Evolutionary conservation across 805 yeast species (phyloP), one percentile per base, ranked within the genome.

Genomic region (Lipomyces anomalus): DNA sequence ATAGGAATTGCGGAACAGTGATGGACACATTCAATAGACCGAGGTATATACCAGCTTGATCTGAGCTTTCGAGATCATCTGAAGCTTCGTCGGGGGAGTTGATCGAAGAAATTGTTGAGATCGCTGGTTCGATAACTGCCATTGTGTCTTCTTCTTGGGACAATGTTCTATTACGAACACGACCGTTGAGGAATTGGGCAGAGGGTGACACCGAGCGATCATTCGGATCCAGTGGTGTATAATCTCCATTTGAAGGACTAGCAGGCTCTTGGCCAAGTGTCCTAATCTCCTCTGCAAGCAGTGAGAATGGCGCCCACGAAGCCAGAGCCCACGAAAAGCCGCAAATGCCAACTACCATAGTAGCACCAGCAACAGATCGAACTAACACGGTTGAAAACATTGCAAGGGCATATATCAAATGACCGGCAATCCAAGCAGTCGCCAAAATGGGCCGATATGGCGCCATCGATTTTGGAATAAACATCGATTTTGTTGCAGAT

Each of bases 11-110:
- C 6, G 71, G 72, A 6, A 66, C 43, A 5, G 69, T 66, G 39
- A 67, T 56, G 5, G 70, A 64, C 4, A 65, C 64, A 43, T 67
- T 67, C 57, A 65, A 71, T 17, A 67, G 57, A 2, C 71, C 71
- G 16, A 67, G 57, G 42, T 63, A 65, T 4, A 65, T 57, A 1
- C 71, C 71, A 3, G 68, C 59, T 21, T 60, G 53, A 35, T 63
- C 62, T 23, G 48, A 46, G 33, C 42, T 29, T 35, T 45, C 53
- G 16, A 16, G 32, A 13, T 28, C 32, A 13, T 28, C 32, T 28
- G 32, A 13, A 28, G 16, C 32, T 28, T 28, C 32, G 16, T 28
- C 16, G 16, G 32, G 32, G 32, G n/a, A n/a, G n/a, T n/a, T n/a
- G n/a, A n/a, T n/a, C n/a, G n/a, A n/a, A n/a, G n/a, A n/a, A n/a